Evolutionary conservation across 306 rosid species (phyloP).

Genomic region (Crataegus laevigata): DNA sequence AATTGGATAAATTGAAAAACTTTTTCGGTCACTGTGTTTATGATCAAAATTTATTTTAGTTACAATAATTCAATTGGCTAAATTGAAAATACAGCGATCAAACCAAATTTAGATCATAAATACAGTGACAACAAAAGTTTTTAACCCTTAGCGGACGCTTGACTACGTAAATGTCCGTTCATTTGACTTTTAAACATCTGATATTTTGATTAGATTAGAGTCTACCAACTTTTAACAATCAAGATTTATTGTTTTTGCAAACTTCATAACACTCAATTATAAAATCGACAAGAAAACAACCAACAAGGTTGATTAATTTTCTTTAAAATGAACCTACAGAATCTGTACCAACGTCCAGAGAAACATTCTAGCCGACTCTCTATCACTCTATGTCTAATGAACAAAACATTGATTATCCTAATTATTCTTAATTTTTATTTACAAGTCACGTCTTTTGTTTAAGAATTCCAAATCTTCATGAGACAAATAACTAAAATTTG

Average conservation of each 20-base stretch:
- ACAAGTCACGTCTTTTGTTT: no score
- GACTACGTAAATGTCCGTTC: neutral
- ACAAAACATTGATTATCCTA: neutral
- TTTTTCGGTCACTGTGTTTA: no score
- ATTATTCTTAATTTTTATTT: neutral
- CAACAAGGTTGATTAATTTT: neutral
- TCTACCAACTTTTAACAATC: neutral
- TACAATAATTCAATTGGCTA: no score
- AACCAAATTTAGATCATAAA: no score
- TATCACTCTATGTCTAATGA: neutral
- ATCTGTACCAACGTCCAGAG: neutral
- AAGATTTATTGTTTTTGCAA: neutral
- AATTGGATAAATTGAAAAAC: no score
- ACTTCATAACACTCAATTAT: neutral
- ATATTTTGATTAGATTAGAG: neutral
- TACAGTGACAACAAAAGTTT: no score
- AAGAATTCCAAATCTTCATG: no score
- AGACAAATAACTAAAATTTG: no score
- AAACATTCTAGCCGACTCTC: neutral
- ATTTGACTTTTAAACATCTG: neutral
- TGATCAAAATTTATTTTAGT: no score
- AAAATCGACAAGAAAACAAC: neutral
- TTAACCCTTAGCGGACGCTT: neutral
- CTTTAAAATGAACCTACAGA: neutral
- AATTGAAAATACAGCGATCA: no score